Evolutionary conservation across 495 filamentous ascomycete genomes (phyloP).

Genomic region (Penicillium simplicissimum): DNA sequence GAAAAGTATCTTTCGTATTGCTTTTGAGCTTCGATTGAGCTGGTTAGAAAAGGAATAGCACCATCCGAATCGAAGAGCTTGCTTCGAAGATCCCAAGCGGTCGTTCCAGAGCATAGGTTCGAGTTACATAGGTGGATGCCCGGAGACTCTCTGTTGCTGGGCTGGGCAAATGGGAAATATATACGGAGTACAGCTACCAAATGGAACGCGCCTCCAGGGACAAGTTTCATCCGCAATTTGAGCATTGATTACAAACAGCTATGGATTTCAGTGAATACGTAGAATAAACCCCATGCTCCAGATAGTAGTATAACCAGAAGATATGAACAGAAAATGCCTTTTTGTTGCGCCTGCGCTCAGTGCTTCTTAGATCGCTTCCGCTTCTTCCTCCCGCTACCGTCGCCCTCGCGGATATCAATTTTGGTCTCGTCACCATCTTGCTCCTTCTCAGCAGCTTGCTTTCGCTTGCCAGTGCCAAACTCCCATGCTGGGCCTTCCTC

Average conservation of each 20-base stretch:
- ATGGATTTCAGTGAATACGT: not conserved
- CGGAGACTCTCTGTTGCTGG: no score
- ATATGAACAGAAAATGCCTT: conserved; percentile 14
- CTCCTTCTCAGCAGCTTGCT: conserved; percentile 26
- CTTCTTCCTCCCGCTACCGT: conserved; percentile 43
- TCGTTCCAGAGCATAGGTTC: no score
- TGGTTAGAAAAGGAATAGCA: no score
- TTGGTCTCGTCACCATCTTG: conserved; percentile 30
- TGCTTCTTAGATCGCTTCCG: conserved; percentile 54
- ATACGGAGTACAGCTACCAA: no score
- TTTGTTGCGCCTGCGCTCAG: conserved; percentile 21
- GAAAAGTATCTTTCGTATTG: no score
- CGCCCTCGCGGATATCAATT: conserved; percentile 51
- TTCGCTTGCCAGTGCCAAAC: conserved; percentile 21
- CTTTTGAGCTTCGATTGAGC: no score
- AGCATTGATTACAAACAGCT: not conserved
- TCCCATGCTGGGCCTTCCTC: conserved; percentile 58
- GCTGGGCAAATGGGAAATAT: no score
- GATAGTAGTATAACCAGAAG: conserved; percentile 5
- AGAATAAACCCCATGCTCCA: conserved; percentile 7
- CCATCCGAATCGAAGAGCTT: no score
- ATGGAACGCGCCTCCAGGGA: no score
- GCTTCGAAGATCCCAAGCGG: no score
- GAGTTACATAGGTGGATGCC: no score
- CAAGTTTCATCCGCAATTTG: not conserved